These are phyloP conservation scores for Aspergillaceae sp. DNA, from an alignment of 2,329 filamentous ascomycete species.

Conservation along the genomic window DNA sequence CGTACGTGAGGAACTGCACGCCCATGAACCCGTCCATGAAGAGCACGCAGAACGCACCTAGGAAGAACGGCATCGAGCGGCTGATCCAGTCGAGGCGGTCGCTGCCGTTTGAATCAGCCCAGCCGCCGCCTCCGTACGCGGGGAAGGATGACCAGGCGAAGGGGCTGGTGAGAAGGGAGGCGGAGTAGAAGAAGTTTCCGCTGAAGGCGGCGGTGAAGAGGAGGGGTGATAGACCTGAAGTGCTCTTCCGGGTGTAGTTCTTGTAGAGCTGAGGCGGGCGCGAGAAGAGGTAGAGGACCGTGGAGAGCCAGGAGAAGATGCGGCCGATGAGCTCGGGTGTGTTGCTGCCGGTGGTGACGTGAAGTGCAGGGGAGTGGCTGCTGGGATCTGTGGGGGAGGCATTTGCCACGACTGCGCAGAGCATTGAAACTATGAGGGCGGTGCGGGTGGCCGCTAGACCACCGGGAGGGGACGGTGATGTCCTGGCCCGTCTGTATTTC, in stretches of 20 bases:
- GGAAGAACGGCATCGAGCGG: constrained; percentile 54
- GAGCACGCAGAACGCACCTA: constrained; percentile 57
- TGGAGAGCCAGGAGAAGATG: constrained; percentile 49
- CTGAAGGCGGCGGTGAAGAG: constrained; percentile 60
- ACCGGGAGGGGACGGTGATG: constrained; percentile 6
- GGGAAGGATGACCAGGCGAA: constrained; percentile 52
- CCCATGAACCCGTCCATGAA: constrained; percentile 55
- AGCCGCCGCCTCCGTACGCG: constrained; percentile 50
- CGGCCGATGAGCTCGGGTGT: constrained; percentile 40
- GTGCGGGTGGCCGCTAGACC: constrained; percentile 35
- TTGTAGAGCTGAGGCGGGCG: constrained; percentile 58
- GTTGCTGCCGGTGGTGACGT: constrained; percentile 14
- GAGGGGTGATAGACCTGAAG: constrained; percentile 53
- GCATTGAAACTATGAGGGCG: constrained; percentile 36
- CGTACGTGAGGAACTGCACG: constrained; percentile 54
- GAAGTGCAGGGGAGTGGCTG: constrained; percentile 3
- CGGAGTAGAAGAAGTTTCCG: constrained; percentile 60
- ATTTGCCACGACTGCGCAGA: constrained; percentile 38
- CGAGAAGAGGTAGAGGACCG: constrained; percentile 50
- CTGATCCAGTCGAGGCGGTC: constrained; percentile 49
- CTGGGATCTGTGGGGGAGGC: constrained; percentile 27
- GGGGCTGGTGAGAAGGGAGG: constrained; percentile 54
- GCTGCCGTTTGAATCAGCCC: constrained; percentile 50
- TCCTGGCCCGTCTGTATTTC: too few species aligned
- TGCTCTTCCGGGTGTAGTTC: constrained; percentile 55